Percentiles rank a stretch among this genome's conserved stretches.
phyloP scores from a whole-genome alignment of 495 filamentous ascomycete genomes.

The Amniculicola lignicola region DNA sequence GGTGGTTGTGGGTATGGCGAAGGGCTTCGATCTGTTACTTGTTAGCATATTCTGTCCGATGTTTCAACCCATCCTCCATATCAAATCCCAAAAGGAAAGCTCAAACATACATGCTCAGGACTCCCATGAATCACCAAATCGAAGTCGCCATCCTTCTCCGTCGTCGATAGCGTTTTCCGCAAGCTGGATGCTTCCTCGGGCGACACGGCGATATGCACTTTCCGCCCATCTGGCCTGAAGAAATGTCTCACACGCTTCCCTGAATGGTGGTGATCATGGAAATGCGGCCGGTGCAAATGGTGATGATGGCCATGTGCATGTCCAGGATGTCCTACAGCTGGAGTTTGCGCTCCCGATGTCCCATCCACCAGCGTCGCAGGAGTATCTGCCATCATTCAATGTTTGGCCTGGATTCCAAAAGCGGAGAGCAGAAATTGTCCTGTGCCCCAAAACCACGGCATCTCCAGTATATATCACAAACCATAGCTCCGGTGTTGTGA shows the following conservation, averaged over 20 bases:
- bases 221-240: slow-evolving; percentile 51
- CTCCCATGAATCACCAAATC: slow-evolving; percentile 55
- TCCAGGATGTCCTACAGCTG: neutral
- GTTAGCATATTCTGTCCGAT: too few species aligned
- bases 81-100: too few species aligned
- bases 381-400: slow-evolving; percentile 11
- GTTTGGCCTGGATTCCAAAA: neutral
- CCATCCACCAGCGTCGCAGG: slow-evolving; percentile 19
- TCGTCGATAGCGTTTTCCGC: slow-evolving; percentile 40
- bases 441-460: neutral
- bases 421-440: neutral
- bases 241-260: slow-evolving; percentile 49
- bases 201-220: slow-evolving; percentile 52
- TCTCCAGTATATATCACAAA: too few species aligned
- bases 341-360: neutral
- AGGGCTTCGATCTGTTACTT: slow-evolving; percentile 42
- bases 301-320: too few species aligned
- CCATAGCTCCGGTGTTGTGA: too few species aligned
- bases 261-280: slow-evolving; percentile 26
- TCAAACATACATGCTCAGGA: slow-evolving; percentile 46
- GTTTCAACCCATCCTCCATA: too few species aligned
- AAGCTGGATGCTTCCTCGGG: slow-evolving; percentile 52
- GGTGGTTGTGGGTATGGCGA: slow-evolving; percentile 47
- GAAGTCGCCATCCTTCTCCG: slow-evolving; percentile 46
- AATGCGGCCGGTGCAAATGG: slow-evolving; percentile 16